A percentile compares a stretch with the other conserved stretches of the same genome.
Evolutionary conservation across 495 filamentous ascomycete species (phyloP).

Genomic region (Penicillium subrubescens): DNA sequence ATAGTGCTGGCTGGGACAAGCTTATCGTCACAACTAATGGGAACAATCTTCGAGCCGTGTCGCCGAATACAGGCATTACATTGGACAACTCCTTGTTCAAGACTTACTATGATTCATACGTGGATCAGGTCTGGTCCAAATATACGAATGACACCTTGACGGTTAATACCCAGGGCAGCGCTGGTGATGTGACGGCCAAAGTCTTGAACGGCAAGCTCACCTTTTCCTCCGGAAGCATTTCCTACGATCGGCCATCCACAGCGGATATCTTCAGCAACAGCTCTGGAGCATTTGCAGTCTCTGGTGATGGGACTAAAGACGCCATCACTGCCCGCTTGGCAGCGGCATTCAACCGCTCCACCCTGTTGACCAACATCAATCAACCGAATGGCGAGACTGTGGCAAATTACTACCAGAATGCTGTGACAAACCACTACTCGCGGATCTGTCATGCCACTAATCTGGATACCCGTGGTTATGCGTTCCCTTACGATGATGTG

Average conservation of each 20-base stretch:
- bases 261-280: slow-evolving; percentile 72
- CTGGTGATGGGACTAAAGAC: slow-evolving; percentile 47
- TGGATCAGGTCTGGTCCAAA: slow-evolving; percentile 63
- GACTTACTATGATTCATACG: slow-evolving; percentile 65
- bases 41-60: slow-evolving; percentile 60
- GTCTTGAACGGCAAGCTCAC: slow-evolving; percentile 52
- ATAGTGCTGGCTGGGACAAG: slow-evolving; percentile 63
- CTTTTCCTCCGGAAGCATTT: slow-evolving; percentile 47
- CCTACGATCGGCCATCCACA: slow-evolving; percentile 59
- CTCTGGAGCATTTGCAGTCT: slow-evolving; percentile 65
- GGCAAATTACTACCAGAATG: slow-evolving; percentile 53
- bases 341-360: slow-evolving; percentile 70
- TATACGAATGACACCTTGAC: slow-evolving; percentile 53
- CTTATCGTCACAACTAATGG: slow-evolving; percentile 59
- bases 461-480: slow-evolving; percentile 66
- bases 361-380: slow-evolving; percentile 49
- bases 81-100: slow-evolving; percentile 58
- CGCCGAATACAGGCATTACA: slow-evolving; percentile 64
- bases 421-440: slow-evolving; percentile 71
- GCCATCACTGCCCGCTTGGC: slow-evolving; percentile 65
- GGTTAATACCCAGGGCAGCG: slow-evolving; percentile 64
- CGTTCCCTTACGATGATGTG: slow-evolving; percentile 81
- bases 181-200: slow-evolving; percentile 53
- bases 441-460: slow-evolving; percentile 65
- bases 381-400: slow-evolving; percentile 55